These are phyloP conservation scores for Penicillium frequentans DNA, from an alignment of 2,329 filamentous ascomycete species.

Conservation along the genomic window DNA sequence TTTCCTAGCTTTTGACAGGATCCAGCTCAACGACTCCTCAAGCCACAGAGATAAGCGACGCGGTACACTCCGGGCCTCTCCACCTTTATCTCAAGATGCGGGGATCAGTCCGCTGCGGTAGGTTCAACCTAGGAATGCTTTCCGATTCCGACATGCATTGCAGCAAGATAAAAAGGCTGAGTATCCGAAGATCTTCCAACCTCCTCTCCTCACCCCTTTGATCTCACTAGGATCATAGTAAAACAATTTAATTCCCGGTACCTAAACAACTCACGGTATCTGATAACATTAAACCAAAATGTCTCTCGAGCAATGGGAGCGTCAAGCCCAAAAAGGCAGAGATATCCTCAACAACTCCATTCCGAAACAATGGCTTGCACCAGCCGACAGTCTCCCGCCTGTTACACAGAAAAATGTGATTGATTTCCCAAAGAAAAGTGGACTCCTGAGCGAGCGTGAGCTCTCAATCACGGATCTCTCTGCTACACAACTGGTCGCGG, in stretches of 20 bases:
- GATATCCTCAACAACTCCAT: constrained; percentile 36
- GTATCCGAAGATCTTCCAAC: neutral
- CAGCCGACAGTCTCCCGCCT: constrained; percentile 28
- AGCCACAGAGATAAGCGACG: neutral
- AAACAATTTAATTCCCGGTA: neutral
- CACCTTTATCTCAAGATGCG: constrained; percentile 5
- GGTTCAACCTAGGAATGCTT: constrained; percentile 1
- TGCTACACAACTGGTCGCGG: constrained; percentile 27
- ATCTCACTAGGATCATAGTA: neutral
- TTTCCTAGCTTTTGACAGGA: neutral
- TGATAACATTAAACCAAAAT: neutral
- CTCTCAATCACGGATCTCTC: constrained; percentile 53
- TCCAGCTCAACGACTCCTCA: neutral
- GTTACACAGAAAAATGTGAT: constrained; percentile 29
- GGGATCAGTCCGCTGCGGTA: constrained; percentile 5
- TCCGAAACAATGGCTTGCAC: constrained; percentile 36
- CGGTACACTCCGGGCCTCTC: neutral
- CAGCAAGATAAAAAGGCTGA: neutral
- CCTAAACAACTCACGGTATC: neutral
- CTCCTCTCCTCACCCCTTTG: neutral
- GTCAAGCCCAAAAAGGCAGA: constrained; percentile 32
- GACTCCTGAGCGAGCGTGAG: constrained; percentile 51
- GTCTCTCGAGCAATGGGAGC: constrained; percentile 27
- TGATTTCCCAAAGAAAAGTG: constrained; percentile 42
- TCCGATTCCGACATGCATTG: constrained; percentile 6